Percentiles rank a stretch among this genome's conserved stretches.
Evolutionary conservation across 1,139 yeast genomes (phyloP).

Genomic region (Saccharomyces hybrid): DNA sequence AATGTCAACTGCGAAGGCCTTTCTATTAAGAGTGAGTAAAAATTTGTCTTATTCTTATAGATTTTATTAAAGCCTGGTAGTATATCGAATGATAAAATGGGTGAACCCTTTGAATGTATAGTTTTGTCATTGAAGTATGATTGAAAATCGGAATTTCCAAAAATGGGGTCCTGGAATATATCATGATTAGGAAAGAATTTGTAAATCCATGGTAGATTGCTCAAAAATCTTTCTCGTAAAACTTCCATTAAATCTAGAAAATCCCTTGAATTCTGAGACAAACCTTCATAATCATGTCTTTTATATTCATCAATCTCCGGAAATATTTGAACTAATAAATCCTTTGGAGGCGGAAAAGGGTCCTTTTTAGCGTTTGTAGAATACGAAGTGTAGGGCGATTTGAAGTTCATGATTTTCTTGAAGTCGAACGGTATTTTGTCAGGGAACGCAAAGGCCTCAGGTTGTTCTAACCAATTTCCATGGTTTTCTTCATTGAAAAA

Average conservation of each 20-base stretch:
- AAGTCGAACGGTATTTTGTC: slow-evolving; percentile 21
- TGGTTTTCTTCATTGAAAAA: slow-evolving; percentile 5
- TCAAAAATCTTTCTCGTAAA: slow-evolving; percentile 21
- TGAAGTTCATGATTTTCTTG: slow-evolving; percentile 16
- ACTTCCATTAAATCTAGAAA: slow-evolving; percentile 20
- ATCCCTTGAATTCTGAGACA: slow-evolving; percentile 14
- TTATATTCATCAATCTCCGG: slow-evolving; percentile 27
- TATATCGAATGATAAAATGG: slow-evolving; percentile 9
- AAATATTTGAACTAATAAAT: slow-evolving; percentile 20
- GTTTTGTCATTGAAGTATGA: slow-evolving; percentile 15
- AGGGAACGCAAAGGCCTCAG: slow-evolving; percentile 13
- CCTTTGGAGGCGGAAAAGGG: slow-evolving; percentile 10
- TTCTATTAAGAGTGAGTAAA: slow-evolving; percentile 1
- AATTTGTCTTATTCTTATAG: not conserved
- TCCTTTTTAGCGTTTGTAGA: slow-evolving; percentile 1
- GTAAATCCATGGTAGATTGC: slow-evolving; percentile 24
- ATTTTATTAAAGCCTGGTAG: slow-evolving; percentile 9
- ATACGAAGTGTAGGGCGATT: slow-evolving; percentile 14
- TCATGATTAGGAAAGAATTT: slow-evolving; percentile 28
- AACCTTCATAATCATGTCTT: slow-evolving; percentile 8
- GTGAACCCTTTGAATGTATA: not conserved
- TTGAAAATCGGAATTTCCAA: slow-evolving; percentile 22
- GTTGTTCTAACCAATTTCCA: not conserved
- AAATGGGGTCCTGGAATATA: slow-evolving; percentile 19
- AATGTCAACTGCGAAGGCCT: not conserved